Percentiles rank a stretch among this genome's conserved stretches.
phyloP scores from a whole-genome alignment of 768 basidiomycete species.

The Hysterangium stoloniferum region DNA sequence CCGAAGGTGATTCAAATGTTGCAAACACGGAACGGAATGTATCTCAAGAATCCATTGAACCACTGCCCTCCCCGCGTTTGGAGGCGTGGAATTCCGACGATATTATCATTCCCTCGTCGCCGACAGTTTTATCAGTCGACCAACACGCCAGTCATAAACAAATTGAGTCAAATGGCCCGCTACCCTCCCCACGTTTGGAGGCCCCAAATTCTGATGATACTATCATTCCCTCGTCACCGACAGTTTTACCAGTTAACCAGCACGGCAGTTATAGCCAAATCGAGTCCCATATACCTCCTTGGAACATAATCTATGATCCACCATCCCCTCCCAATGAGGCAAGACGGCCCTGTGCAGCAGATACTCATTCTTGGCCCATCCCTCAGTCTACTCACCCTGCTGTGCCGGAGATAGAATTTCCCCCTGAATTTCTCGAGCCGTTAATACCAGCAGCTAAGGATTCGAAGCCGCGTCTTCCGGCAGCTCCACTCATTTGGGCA shows the following conservation, averaged over 20 bases:
- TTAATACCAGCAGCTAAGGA: slow-evolving; percentile 4
- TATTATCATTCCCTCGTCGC: not conserved
- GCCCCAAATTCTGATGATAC: not conserved
- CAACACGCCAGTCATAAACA: too few species aligned
- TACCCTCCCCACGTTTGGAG: too few species aligned
- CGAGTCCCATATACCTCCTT: too few species aligned
- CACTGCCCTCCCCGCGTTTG: too few species aligned
- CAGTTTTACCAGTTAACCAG: not conserved
- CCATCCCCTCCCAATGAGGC: not conserved
- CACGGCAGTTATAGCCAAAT: too few species aligned
- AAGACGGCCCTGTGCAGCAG: not conserved
- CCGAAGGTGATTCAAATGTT: too few species aligned
- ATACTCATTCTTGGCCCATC: slow-evolving; percentile 4
- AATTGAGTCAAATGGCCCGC: not conserved
- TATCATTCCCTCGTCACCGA: not conserved
- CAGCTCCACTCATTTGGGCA: slow-evolving; percentile 37
- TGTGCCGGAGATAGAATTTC: not conserved
- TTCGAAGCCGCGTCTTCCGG: slow-evolving; percentile 21
- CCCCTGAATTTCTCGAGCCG: slow-evolving; percentile 14
- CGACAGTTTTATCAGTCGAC: not conserved
- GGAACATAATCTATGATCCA: not conserved
- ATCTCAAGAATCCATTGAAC: not conserved
- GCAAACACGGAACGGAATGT: too few species aligned
- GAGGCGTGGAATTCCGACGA: not conserved
- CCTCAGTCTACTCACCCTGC: not conserved